phyloP scores from a whole-genome alignment of 2,329 filamentous ascomycete species.

The Sporothrix curviconia region DNA sequence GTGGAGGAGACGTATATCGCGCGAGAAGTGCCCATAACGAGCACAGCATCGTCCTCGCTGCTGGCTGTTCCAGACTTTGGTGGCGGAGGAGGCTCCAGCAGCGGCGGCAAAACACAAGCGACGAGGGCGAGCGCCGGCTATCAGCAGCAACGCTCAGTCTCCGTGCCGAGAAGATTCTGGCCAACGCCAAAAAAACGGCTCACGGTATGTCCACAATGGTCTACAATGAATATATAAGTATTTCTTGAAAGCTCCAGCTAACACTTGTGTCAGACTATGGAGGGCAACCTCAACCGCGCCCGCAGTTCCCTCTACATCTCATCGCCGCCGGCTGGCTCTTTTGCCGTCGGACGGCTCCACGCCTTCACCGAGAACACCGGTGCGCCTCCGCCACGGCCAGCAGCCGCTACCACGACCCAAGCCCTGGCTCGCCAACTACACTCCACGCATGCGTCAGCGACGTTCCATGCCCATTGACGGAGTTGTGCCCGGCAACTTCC shows the following conservation, averaged over 20 bases:
- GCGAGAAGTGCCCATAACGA: slow-evolving; percentile 23
- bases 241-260: too few species aligned
- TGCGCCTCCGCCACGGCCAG: slow-evolving; percentile 33
- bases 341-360: slow-evolving; percentile 50
- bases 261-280: slow-evolving; percentile 63
- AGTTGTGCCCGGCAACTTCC: slow-evolving; percentile 29
- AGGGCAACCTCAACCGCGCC: slow-evolving; percentile 77
- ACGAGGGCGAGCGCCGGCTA: slow-evolving; percentile 27
- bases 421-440: slow-evolving; percentile 39
- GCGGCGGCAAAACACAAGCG: slow-evolving; percentile 38
- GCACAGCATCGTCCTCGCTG: background rate
- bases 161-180: slow-evolving; percentile 81
- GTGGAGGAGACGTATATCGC: slow-evolving; percentile 37
- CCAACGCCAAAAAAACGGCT: slow-evolving; percentile 86
- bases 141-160: slow-evolving; percentile 60
- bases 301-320: slow-evolving; percentile 60
- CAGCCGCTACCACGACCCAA: slow-evolving; percentile 23
- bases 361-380: slow-evolving; percentile 43
- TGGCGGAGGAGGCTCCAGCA: slow-evolving; percentile 6
- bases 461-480: background rate
- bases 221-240: too few species aligned
- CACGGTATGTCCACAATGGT: slow-evolving; percentile 59
- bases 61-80: slow-evolving; percentile 22
- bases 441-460: slow-evolving; percentile 57
- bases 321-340: slow-evolving; percentile 58